Evolutionary conservation across 2,329 filamentous ascomycete species (phyloP), one percentile per base, ranked within the genome.

Genomic region (Fusarium musae): DNA sequence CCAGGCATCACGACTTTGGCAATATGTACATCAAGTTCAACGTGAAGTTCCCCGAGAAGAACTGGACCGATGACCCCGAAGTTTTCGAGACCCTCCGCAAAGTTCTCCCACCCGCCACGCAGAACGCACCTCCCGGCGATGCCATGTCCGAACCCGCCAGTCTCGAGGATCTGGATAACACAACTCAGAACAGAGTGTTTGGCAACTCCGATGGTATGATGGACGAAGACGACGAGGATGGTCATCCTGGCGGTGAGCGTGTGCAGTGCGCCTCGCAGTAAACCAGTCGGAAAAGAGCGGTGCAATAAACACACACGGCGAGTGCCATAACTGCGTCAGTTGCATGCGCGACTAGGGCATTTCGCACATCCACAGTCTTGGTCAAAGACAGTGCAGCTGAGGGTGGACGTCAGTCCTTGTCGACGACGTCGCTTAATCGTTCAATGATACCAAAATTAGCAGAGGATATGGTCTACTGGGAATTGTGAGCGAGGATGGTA

Each of bases 1-100:
- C 91, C 84, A 91, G 96, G 78, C 96, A 98, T 84, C 96, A 99
- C 87, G 93, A 98, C 84, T 91, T 90, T 80, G 96, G 96, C 79
- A 98, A 99, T 85, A 88, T 99, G 78, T 99, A 96, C 87, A 95
- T 99, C 80, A 94, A 97, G 82, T 99, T 99, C 86, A 92, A 93
- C 79, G 95, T 99, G 85, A 97, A 97, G 85, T 98, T 99, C 89
- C 96, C 96, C 54, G 92, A 93, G 80, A 92, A 91, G 85, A 87
- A 90, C 80, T 93, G 90, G 88, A 89, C 89, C 42, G 81, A 89
- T 42, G 87, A 92, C 58, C 86, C 91, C 21, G 87, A 90, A 65
- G 92, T 93, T 71, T 93, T 97, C 77, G 90, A 93, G 64, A 87
- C 92, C 17, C 91, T 99, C 43, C 95, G 96, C 80, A 89, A 91